These are phyloP conservation scores for Termitomyces sp. DNA, from an alignment of 768 basidiomycete genomes.

Conservation along the genomic window DNA sequence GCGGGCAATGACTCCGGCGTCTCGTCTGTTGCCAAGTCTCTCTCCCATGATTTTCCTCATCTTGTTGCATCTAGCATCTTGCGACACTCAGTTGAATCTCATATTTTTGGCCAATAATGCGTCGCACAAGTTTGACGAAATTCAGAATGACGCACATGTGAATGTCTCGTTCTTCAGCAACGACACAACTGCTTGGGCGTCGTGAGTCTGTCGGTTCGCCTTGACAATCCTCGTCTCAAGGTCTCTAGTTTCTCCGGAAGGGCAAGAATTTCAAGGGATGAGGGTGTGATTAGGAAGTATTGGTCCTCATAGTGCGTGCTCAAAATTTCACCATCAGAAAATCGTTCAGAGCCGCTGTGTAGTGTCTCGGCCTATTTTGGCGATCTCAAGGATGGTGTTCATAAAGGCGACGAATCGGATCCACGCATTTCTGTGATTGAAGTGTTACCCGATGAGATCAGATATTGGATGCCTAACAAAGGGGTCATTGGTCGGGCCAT, in stretches of 20 bases:
- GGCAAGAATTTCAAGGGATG: conserved; percentile 62
- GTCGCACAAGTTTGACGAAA: conserved; percentile 72
- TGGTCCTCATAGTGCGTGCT: conserved; percentile 50
- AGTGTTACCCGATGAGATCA: conserved; percentile 74
- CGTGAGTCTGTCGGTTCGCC: conserved; percentile 25
- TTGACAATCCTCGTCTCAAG: not conserved
- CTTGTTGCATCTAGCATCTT: conserved; percentile 30
- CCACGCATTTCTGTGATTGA: conserved; percentile 78
- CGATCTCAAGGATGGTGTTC: conserved; percentile 78
- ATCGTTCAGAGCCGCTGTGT: not conserved
- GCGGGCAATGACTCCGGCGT: conserved; percentile 74
- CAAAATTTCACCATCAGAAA: not conserved
- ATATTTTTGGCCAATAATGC: conserved; percentile 71
- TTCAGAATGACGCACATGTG: conserved; percentile 69
- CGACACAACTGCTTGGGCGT: conserved; percentile 71
- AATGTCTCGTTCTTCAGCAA: conserved; percentile 78
- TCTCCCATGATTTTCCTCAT: not conserved
- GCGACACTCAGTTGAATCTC: conserved; percentile 47
- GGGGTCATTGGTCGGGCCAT: conserved; percentile 51
- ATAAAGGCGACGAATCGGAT: conserved; percentile 76
- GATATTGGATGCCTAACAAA: conserved; percentile 73
- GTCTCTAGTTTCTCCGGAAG: conserved; percentile 57
- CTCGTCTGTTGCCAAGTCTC: conserved; percentile 37
- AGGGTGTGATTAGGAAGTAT: conserved; percentile 55
- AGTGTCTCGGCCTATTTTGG: conserved; percentile 80